Evolutionary conservation across 1,284 basidiomycete genomes (phyloP).

Genomic region (Austropuccinia psidii): DNA sequence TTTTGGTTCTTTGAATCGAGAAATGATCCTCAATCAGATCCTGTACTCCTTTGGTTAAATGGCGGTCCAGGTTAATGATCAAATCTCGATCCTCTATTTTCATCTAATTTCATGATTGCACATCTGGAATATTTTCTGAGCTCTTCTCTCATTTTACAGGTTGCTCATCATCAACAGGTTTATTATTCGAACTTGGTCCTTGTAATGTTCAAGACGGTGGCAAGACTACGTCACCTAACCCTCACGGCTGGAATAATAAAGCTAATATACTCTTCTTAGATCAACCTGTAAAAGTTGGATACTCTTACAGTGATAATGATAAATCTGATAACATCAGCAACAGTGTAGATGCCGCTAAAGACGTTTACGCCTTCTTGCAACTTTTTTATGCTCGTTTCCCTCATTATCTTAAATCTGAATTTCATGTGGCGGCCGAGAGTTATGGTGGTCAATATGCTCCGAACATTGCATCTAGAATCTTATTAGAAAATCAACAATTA

Average conservation of each 20-base stretch:
- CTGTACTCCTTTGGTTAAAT: constrained; percentile 49
- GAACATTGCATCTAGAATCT: constrained; percentile 66
- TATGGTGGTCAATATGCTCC: constrained; percentile 71
- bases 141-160: neutral
- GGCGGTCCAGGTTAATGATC: constrained; percentile 46
- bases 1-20: constrained; percentile 49
- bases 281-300: constrained; percentile 46
- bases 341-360: constrained; percentile 41
- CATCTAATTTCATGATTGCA: constrained; percentile 29
- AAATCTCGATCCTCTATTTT: constrained; percentile 39
- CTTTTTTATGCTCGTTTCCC: constrained; percentile 48
- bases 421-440: constrained; percentile 52
- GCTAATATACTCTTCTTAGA: constrained; percentile 46
- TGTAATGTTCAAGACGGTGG: constrained; percentile 46
- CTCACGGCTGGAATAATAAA: constrained; percentile 45
- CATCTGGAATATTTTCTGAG: neutral
- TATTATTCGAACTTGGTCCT: constrained; percentile 48
- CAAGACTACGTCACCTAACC: constrained; percentile 43
- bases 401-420: constrained; percentile 44
- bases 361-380: constrained; percentile 48
- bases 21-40: constrained; percentile 46
- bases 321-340: constrained; percentile 40
- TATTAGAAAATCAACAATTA: constrained; percentile 60
- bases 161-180: constrained; percentile 39
- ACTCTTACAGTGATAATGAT: constrained; percentile 44